phyloP scores from a whole-genome alignment of 768 basidiomycete species.

The Pseudohyphozyma bogoriensis region DNA sequence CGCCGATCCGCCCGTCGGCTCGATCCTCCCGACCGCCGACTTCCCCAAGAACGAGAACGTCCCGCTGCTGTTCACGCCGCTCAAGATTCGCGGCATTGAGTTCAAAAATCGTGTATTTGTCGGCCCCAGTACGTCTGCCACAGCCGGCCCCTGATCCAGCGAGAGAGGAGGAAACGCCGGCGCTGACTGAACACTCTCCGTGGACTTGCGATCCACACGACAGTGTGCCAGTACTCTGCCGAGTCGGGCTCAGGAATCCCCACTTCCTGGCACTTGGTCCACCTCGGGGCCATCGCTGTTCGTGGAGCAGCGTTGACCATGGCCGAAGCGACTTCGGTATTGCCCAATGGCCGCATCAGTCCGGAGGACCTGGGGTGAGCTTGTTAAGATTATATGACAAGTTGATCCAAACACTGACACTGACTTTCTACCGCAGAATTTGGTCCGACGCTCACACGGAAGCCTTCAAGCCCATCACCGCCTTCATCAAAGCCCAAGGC shows the following conservation, averaged over 20 bases:
- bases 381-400: conserved; percentile 1
- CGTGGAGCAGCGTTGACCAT: conserved; percentile 61
- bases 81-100: conserved; percentile 51
- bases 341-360: conserved; percentile 49
- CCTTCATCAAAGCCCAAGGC: conserved; percentile 62
- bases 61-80: conserved; percentile 56
- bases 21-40: conserved; percentile 4
- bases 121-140: background rate
- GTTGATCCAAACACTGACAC: conserved; percentile 25
- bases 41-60: conserved; percentile 43
- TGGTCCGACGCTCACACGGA: conserved; percentile 63
- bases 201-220: conserved; percentile 37
- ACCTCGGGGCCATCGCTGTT: conserved; percentile 55
- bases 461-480: conserved; percentile 53
- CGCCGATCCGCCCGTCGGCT: conserved; percentile 1
- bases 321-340: conserved; percentile 57
- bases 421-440: conserved; percentile 50
- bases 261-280: conserved; percentile 75
- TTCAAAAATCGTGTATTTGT: conserved; percentile 66
- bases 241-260: conserved; percentile 59
- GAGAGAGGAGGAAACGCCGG: too few species aligned
- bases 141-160: too few species aligned
- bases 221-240: conserved; percentile 79
- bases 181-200: background rate
- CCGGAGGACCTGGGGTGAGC: conserved; percentile 34